Evolutionary conservation across 352 stramenopile genomes (phyloP), one percentile per base, ranked within the genome.

Genomic region (Paralagenidium karlingii): DNA sequence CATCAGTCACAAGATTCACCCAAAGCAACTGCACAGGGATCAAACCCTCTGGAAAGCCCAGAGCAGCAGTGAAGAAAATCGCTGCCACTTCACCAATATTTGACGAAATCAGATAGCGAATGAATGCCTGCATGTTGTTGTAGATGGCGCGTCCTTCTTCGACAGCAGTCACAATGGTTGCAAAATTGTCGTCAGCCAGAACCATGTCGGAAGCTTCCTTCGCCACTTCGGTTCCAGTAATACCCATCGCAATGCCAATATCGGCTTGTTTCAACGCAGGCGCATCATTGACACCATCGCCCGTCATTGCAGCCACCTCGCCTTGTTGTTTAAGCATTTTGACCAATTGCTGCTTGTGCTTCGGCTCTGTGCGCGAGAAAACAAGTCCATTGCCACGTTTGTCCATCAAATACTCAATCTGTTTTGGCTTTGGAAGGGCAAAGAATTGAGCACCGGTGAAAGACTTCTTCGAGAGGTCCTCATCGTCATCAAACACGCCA

Each of bases 1-100:
- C 96, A 61, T 99, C 96, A 9, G 96, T 99, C 25, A 99, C 95
- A 13, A 99, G 69, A 67, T 99, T 99, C n/a, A 99, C 94, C 95
- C 95, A 99, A 10, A 99, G 63, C 10, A 99, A 69, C 61, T 99
- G 96, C 47, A 99, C 96, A 2, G 96, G 92, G 40, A 96, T 98
- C 16, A 99, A 66, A 18, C 90, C 90, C 56, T 99, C 95, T 0
- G 96, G 96, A 22, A 99, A 74, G 28, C 96, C 95, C 22, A 97
- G 63, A 9, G 96, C 66, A 5, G 93, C 92, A 15, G 93, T 95
- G 53, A 99, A 95, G 56, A 99, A 97, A 48, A 99, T 99, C 4
- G 94, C 95, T 26, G 87, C 94, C 26, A 99, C 96, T 64, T 99
- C 96, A 48, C 95, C 95, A 58, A 99, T 98, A 74, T 99, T 99